Evolutionary conservation across 2,329 filamentous ascomycete species (phyloP), one percentile per base, ranked within the genome.

Genomic region (Alternaria viburni): DNA sequence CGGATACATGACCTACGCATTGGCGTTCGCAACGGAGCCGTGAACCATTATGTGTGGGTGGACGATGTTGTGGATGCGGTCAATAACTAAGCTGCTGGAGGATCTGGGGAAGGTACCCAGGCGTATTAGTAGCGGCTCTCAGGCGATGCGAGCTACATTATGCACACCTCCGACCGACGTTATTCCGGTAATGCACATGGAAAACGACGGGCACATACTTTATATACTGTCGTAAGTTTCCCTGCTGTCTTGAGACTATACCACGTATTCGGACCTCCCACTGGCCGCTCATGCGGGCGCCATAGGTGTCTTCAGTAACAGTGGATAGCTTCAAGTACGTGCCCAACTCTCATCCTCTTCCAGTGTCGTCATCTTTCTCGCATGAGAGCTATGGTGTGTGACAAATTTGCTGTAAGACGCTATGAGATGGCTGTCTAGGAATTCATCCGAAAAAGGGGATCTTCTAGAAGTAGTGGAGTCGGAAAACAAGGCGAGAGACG

Each of bases 391-490:
- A 21, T 15, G 9, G 12, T 21, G 36, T n/a, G 49, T 51, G 49
- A 51, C 49, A 36, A 51, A 51, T 36, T 10, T n/a, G 12, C 30
- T 51, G 49, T 15, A 32, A 36, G 17, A 51, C 13, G 19, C 30
- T 51, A 26, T 30, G 15, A 25, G 44, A 46, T 56, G 43, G 28
- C 26, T 28, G 54, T 28, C 28, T 25, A 44, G n/a, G 44, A 57
- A 41, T 21, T 32, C 28, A 30, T 41, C 55, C 55, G 45, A 58
- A 51, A 57, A 30, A 43, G 45, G 46, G 23, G 45, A 43, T n/a
- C 45, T 58, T 58, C 55, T 47, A 58, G 55, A 58, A 58, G 55
- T 46, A 51, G 55, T 58, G 55, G 55, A 43, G 55, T 43, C 32
- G 23, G 55, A 32, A 30, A 19, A 15, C 21, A 28, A 30, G 12